phyloP scores from a whole-genome alignment of 257 asterid species.

The Solanum neorickii region DNA sequence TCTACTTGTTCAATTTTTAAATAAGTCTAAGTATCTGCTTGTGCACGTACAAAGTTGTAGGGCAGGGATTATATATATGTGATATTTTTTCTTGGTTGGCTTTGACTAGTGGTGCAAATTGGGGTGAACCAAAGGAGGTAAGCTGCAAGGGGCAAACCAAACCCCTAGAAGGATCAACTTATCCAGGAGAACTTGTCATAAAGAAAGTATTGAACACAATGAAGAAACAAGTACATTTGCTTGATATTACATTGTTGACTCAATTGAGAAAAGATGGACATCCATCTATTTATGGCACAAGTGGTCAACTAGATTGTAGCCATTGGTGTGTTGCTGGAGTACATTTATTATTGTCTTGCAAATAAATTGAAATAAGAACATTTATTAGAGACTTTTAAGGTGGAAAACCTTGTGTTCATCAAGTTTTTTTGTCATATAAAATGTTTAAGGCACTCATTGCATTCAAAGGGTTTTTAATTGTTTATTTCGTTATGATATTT shows the following conservation, averaged over 20 bases:
- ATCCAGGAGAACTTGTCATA: conserved; percentile 39
- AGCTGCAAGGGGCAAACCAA: conserved; percentile 36
- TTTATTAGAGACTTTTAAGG: too few species aligned
- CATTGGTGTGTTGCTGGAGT: conserved; percentile 81
- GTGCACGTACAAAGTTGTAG: fast-evolving
- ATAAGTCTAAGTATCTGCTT: neutral
- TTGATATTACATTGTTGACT: conserved; percentile 53
- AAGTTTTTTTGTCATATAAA: too few species aligned
- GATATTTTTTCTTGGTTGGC: neutral
- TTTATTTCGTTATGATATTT: too few species aligned
- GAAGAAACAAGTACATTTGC: conserved; percentile 27
- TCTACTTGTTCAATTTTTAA: too few species aligned
- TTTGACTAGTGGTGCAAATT: conserved; percentile 36
- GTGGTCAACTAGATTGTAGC: conserved; percentile 40
- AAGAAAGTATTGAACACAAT: conserved; percentile 38
- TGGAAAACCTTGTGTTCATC: too few species aligned
- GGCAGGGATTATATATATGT: neutral
- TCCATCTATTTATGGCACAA: conserved; percentile 46
- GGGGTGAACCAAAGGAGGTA: conserved; percentile 34
- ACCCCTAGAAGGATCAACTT: conserved; percentile 37
- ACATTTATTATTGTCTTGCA: neutral
- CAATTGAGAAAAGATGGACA: conserved; percentile 66
- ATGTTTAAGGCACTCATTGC: too few species aligned
- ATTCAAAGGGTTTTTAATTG: too few species aligned
- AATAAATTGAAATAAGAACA: too few species aligned